phyloP scores from a whole-genome alignment of 2,329 filamentous ascomycete species.

The Sclerotiophoma versabilis region DNA sequence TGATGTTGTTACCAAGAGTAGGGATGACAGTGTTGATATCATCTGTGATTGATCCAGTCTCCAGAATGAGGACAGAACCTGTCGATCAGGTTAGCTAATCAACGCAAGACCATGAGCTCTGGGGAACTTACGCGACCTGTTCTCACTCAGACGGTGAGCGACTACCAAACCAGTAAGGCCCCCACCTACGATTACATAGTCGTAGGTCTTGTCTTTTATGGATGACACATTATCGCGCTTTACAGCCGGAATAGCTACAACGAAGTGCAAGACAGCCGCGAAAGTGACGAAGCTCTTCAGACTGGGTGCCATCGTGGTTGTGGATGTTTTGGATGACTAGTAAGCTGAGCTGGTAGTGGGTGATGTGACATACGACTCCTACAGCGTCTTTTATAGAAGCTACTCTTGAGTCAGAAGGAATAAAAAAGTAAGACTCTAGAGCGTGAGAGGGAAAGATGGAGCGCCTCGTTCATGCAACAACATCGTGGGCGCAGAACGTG shows the following conservation, averaged over 20 bases:
- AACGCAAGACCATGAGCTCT: not conserved
- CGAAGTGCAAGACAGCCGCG: not conserved
- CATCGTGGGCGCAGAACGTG: not conserved
- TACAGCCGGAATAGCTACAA: not conserved
- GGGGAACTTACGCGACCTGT: constrained; percentile 15
- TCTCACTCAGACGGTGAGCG: constrained; percentile 29
- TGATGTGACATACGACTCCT: not conserved
- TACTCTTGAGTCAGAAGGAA: constrained; percentile 3
- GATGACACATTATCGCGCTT: not conserved
- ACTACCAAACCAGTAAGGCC: constrained; percentile 29
- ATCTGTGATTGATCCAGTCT: constrained; percentile 24
- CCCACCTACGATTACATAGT: constrained; percentile 37
- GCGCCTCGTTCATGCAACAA: constrained; percentile 1
- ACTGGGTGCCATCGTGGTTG: constrained; percentile 6
- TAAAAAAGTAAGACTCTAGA: constrained; percentile 5
- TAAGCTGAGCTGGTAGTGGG: not conserved
- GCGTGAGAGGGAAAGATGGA: not conserved
- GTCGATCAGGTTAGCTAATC: not conserved
- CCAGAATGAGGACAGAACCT: constrained; percentile 29
- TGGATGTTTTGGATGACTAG: not conserved
- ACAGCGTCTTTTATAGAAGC: constrained; percentile 1
- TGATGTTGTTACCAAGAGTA: constrained; percentile 19
- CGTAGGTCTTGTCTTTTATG: constrained; percentile 18
- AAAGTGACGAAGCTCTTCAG: constrained; percentile 8
- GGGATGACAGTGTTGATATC: constrained; percentile 19